Conservation (phyloP, 1,284 basidiomycete genomes). For the Trametes hirsuta region DNA sequence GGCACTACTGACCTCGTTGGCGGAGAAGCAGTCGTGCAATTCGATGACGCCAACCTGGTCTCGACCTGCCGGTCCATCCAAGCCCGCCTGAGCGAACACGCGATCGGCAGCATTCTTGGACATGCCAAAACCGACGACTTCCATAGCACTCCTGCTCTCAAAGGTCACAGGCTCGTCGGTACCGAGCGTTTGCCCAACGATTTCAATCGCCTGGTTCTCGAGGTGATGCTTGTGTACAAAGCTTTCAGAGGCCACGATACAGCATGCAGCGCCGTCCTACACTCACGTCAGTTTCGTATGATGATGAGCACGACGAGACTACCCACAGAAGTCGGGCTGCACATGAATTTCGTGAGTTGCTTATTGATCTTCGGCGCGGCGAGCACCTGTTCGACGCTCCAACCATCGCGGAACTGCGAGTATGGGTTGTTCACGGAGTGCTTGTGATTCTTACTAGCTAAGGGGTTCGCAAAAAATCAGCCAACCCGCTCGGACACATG, state of each 20-base stretch:
- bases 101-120: conserved; percentile 70
- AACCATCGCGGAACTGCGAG: conserved; percentile 81
- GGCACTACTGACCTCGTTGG: conserved; percentile 61
- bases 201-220: conserved; percentile 87
- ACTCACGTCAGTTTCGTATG: background rate
- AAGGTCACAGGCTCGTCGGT: conserved; percentile 71
- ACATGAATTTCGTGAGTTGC: conserved; percentile 85
- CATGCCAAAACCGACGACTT: conserved; percentile 78
- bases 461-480: too few relatives aligned
- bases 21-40: conserved; percentile 84
- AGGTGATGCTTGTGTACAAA: conserved; percentile 78
- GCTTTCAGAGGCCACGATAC: conserved; percentile 79
- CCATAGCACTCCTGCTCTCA: conserved; percentile 70
- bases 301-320: background rate
- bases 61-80: conserved; percentile 62
- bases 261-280: conserved; percentile 77
- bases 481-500: too few relatives aligned
- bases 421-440: conserved; percentile 87
- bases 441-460: conserved; percentile 84
- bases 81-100: conserved; percentile 76
- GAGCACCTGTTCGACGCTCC: conserved; percentile 73
- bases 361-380: conserved; percentile 69
- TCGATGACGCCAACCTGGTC: conserved; percentile 85
- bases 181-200: conserved; percentile 63
- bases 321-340: conserved; percentile 77